Percentiles rank a stretch among this genome's conserved stretches.
Conservation (phyloP, 2,329 filamentous ascomycete species). For the Trichoderma aggressivum region DNA sequence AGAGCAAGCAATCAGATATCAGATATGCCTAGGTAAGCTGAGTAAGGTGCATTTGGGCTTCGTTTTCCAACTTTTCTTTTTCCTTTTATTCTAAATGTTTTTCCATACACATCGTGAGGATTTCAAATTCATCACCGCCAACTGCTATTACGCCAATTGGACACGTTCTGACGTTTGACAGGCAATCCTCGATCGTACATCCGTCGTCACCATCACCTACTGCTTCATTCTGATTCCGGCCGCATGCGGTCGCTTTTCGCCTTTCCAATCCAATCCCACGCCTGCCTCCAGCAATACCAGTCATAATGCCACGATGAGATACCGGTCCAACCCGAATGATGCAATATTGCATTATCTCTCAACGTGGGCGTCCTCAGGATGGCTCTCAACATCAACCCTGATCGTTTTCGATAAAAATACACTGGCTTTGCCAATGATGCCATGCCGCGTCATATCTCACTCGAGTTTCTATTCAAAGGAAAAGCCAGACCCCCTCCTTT, state of each 20-base stretch:
- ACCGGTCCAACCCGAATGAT: background rate
- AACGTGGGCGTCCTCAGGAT: background rate
- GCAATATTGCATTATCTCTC: background rate
- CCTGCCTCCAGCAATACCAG: background rate
- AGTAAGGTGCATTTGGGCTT: background rate
- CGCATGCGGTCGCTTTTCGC: background rate
- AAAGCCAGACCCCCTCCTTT: background rate
- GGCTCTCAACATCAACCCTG: background rate
- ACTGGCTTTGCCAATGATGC: background rate
- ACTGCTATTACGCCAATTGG: background rate
- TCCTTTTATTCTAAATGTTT: no score
- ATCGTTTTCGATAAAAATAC: background rate
- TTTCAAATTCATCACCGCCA: background rate
- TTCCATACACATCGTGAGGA: background rate
- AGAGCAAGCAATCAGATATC: background rate
- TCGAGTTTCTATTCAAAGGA: background rate
- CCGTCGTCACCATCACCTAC: background rate
- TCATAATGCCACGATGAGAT: background rate
- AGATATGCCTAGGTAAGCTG: background rate
- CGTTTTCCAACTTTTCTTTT: background rate
- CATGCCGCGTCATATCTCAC: slow-evolving; percentile 11
- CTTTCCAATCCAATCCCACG: background rate
- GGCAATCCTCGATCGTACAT: background rate
- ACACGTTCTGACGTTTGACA: background rate
- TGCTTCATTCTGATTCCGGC: background rate